Evolutionary conservation across 306 rosid genomes (phyloP), one percentile per base, ranked within the genome.

Genomic region (Castanea sativa): DNA sequence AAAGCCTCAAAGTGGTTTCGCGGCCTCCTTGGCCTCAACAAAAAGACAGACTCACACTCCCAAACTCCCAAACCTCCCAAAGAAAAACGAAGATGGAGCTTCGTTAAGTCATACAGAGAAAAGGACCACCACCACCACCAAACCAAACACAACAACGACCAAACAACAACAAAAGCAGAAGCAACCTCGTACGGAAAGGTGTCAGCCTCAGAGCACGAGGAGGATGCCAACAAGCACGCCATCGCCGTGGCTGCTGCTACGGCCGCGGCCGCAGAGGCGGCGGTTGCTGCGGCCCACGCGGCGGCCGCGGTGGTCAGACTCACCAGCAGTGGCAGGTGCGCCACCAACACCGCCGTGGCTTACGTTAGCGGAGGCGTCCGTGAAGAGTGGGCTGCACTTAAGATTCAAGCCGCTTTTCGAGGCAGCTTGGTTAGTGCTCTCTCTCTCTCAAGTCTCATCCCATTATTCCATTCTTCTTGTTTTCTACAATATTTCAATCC

Each of bases 361-460:
- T n/a, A 52, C 35, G 81, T 21, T 19, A 33, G 45, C 23, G 80
- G 78, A 0, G 45, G 78, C 74, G 53, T 69, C 64, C 89, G 88
- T 0, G 87, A 87, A 38, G 90, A 86, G 57, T 88, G 88, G 90
- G 99, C 99, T 0, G 97, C 97, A 32, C 72, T 88, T 38, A 91
- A 79, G 83, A 94, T 94, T 78, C 99, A 94, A 75, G 87, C 97
- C 33, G 97, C 99, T 58, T 94, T 92, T 79, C 94, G 97, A 1
- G 93, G 95, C 79, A 86, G 89, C 70, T 76, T 94, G 97, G 99
- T 94, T 73, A 5, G 97, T 86, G 11, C 81, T 25, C 56, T 8
- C 45, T 33, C 18, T 52, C 14, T 52, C 18, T 18, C 23, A 23
- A 23, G 23, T 23, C 23, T 23, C 3, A 38, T 20, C 53, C 73